Evolutionary conservation across 176 grass and related monocot species (phyloP).

Genomic region (Stipa capillata): DNA sequence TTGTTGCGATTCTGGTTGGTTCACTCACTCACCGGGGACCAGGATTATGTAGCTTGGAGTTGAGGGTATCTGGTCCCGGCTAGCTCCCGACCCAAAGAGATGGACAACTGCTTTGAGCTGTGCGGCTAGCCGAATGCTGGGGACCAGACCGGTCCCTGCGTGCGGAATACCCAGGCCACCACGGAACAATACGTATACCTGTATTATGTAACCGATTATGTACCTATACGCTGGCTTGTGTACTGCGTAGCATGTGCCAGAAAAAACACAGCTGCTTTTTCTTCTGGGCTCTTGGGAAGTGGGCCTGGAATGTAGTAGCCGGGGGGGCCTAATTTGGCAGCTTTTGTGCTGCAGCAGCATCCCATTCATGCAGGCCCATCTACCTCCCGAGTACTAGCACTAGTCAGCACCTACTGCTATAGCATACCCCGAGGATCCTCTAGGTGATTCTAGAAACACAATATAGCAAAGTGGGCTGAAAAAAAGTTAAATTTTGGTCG

Average conservation of each 20-base stretch:
- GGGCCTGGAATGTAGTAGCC: slow-evolving; percentile 22
- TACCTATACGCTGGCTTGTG: too few relatives aligned
- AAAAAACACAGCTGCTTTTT: neutral
- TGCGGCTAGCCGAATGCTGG: slow-evolving; percentile 33
- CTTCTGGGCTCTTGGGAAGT: slow-evolving; percentile 3
- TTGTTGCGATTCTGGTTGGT: slow-evolving; percentile 50
- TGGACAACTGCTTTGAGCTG: slow-evolving; percentile 62
- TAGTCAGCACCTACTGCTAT: too few relatives aligned
- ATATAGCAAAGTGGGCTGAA: too few relatives aligned
- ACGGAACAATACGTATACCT: neutral
- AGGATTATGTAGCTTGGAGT: too few relatives aligned
- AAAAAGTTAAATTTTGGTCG: too few relatives aligned
- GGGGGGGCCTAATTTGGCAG: slow-evolving; percentile 14
- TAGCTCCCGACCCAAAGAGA: slow-evolving; percentile 9
- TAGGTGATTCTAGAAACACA: too few relatives aligned
- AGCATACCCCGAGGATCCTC: neutral
- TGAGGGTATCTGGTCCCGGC: slow-evolving; percentile 40
- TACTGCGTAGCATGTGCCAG: too few relatives aligned
- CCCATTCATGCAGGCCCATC: slow-evolving; percentile 26
- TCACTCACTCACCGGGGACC: neutral
- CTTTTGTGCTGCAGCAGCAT: too few relatives aligned
- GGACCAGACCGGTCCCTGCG: neutral
- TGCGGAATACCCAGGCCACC: neutral
- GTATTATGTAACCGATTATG: too few relatives aligned
- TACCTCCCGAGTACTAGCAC: too few relatives aligned